Percentiles rank a stretch among this genome's conserved stretches.
Evolutionary conservation across 2,329 filamentous ascomycete species (phyloP).

Genomic region (Penicillium sclerotigenum): DNA sequence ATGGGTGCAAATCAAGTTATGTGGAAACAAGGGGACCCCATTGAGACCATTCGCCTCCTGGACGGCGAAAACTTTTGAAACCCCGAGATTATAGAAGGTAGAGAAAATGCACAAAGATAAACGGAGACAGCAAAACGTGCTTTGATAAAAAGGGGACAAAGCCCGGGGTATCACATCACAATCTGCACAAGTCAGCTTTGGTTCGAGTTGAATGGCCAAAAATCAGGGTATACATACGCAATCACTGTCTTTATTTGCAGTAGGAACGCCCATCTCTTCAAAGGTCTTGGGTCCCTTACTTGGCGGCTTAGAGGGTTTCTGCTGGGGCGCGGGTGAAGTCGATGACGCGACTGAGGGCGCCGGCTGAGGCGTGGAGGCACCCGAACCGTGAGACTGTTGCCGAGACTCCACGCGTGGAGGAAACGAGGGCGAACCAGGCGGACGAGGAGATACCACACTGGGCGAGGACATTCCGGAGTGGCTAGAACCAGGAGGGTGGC

Average conservation of each 20-base stretch:
- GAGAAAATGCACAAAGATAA: slow-evolving; percentile 11
- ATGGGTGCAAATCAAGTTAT: slow-evolving; percentile 24
- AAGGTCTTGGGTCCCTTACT: slow-evolving; percentile 89
- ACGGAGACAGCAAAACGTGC: slow-evolving; percentile 7
- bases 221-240: slow-evolving; percentile 63
- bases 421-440: slow-evolving; percentile 30
- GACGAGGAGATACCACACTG: slow-evolving; percentile 24
- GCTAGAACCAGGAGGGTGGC: slow-evolving; percentile 28
- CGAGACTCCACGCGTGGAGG: slow-evolving; percentile 35
- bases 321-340: slow-evolving; percentile 35
- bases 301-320: slow-evolving; percentile 41
- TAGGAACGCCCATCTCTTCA: slow-evolving; percentile 94
- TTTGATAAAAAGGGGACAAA: slow-evolving; percentile 17
- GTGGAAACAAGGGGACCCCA: slow-evolving; percentile 8
- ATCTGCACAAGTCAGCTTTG: slow-evolving; percentile 29
- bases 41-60: slow-evolving; percentile 13
- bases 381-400: slow-evolving; percentile 32
- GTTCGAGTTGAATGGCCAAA: not conserved
- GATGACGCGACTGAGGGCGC: slow-evolving; percentile 19
- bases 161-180: slow-evolving; percentile 42
- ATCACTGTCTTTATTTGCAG: slow-evolving; percentile 77
- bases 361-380: slow-evolving; percentile 43
- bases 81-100: slow-evolving; percentile 13
- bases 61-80: slow-evolving; percentile 12
- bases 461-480: slow-evolving; percentile 23